Evolutionary conservation across 495 filamentous ascomycete species (phyloP).

Genomic region (Durotheca rogersii): DNA sequence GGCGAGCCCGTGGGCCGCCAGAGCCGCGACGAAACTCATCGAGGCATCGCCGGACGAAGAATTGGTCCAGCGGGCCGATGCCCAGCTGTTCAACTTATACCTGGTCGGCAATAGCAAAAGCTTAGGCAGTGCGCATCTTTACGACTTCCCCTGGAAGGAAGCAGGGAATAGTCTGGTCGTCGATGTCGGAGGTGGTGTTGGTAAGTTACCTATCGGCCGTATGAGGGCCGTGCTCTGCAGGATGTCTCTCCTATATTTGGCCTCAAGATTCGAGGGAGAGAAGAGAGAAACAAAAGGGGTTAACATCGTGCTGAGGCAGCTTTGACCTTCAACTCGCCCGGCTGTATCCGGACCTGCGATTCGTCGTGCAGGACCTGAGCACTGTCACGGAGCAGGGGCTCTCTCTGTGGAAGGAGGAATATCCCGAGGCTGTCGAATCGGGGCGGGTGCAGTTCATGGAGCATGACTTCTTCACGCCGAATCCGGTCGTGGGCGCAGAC

Average conservation of each 20-base stretch:
- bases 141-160: slow-evolving; percentile 42
- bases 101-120: slow-evolving; percentile 39
- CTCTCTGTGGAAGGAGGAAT: slow-evolving; percentile 32
- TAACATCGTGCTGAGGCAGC: slow-evolving; percentile 31
- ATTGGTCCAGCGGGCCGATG: slow-evolving; percentile 18
- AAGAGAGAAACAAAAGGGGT: neutral
- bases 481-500: slow-evolving; percentile 43
- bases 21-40: slow-evolving; percentile 13
- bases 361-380: slow-evolving; percentile 44
- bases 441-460: slow-evolving; percentile 35
- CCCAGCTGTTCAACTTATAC: slow-evolving; percentile 22
- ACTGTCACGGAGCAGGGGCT: slow-evolving; percentile 33
- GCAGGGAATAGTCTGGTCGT: slow-evolving; percentile 39
- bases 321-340: slow-evolving; percentile 37
- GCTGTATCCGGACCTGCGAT: slow-evolving; percentile 37
- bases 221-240: neutral
- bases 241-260: neutral
- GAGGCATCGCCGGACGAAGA: slow-evolving; percentile 21
- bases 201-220: slow-evolving; percentile 19
- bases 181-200: slow-evolving; percentile 47
- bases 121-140: slow-evolving; percentile 35
- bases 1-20: slow-evolving; percentile 25
- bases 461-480: slow-evolving; percentile 47
- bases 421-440: slow-evolving; percentile 34
- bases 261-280: neutral